phyloP scores from a whole-genome alignment of 1,284 basidiomycete genomes.

The Pseudozyma sp. region DNA sequence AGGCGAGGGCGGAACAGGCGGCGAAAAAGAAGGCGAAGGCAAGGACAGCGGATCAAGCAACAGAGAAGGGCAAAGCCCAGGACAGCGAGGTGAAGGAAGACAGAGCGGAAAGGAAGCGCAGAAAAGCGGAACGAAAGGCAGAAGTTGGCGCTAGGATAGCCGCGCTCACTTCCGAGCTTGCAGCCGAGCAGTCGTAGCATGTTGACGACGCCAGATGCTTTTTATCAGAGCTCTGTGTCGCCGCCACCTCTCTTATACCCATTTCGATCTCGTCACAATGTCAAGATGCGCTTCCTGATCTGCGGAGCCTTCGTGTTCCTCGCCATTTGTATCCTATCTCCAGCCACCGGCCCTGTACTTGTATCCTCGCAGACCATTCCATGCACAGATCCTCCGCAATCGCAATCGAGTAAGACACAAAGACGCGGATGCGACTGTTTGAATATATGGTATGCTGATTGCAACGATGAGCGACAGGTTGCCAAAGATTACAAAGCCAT shows the following conservation, averaged over 20 bases:
- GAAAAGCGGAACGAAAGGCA: slow-evolving; percentile 32
- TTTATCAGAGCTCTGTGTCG: too few species aligned
- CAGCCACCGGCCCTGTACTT: slow-evolving; percentile 3
- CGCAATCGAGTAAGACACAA: background rate
- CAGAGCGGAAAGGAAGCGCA: slow-evolving; percentile 16
- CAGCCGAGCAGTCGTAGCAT: slow-evolving; percentile 15
- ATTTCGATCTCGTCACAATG: too few species aligned
- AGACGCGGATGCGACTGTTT: background rate
- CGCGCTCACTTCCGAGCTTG: slow-evolving; percentile 29
- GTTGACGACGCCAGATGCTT: too few species aligned
- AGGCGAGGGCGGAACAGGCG: slow-evolving; percentile 12
- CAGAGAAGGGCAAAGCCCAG: slow-evolving; percentile 2
- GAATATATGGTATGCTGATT: background rate
- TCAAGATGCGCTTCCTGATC: too few species aligned
- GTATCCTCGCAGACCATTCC: background rate
- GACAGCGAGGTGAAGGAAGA: background rate
- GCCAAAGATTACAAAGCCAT: background rate
- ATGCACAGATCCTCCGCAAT: slow-evolving; percentile 3
- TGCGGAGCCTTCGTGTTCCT: background rate
- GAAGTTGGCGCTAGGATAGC: slow-evolving; percentile 23
- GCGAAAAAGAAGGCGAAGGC: slow-evolving; percentile 22
- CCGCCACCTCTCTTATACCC: too few species aligned
- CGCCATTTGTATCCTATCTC: background rate
- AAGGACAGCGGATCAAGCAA: slow-evolving; percentile 10
- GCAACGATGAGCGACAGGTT: background rate